Base-by-base conservation (phyloP, 176 grass and related monocot genomes). In the Olyra latifolia region DNA sequence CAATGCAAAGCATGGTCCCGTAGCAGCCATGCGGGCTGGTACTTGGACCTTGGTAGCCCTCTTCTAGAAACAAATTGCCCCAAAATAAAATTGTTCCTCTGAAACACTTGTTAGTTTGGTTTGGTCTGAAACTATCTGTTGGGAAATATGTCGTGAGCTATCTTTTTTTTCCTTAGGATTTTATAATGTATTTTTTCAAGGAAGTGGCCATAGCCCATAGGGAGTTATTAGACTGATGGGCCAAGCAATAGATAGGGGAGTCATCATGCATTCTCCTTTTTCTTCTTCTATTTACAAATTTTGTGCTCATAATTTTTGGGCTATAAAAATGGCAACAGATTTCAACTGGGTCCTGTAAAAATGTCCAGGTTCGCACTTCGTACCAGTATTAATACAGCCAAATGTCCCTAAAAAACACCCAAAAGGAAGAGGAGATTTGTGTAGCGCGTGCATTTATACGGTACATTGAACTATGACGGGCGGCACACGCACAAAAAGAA, bases 391-490 rank as follows among this genome's bases (percentile, higher is more conserved):
- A 30, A 59, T 38, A 17, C 55, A 60, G 41, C 13, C 27, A 64
- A 42, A 38, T 60, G 32, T 35, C 32, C 5, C 1, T 35, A 35
- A 2, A 35, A 35, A 35, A 35, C 32, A 35, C n/a, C n/a, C n/a
- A 35, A 35, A 35, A 62, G 7, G 20, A 72, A 49, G 53, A 69
- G 41, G 6, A 47, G 40, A 30, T 76, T 63, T 48, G 46, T 22
- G 76, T 44, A 55, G 46, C 63, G 77, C 63, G 82, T 85, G 82
- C 87, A 55, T 76, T 47, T 64, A 80, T 56, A 85, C 71, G 65
- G 77, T 85, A 81, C 28, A 12, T 20, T 11, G 2, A 48, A 67
- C 46, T 69, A 76, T 81, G 70, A 89, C 71, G 66, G 43, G 62
- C 24, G 4, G n/a, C n/a, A n/a, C 10, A 23, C 5, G 55, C 22